Base-by-base conservation (phyloP, 192 early-diverging fungal genomes). In the Linnemannia schmuckeri region DNA sequence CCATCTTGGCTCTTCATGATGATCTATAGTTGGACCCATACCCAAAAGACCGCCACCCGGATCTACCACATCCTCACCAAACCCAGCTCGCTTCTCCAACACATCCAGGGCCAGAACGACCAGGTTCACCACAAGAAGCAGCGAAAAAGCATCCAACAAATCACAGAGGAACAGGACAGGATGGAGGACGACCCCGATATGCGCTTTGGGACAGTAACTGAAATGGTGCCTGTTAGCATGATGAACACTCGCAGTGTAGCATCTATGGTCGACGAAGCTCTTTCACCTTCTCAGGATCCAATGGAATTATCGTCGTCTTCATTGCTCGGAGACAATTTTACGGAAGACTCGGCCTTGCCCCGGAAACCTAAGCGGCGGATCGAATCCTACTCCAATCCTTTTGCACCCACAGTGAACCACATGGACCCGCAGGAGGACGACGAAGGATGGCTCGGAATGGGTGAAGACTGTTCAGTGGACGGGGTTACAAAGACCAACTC, bases 151-250 rank as follows among this genome's bases (percentile, higher is more conserved):
- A 81, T 87, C 38, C 85, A 87, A 17, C 85, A 87, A 72, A 54
- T 78, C 40, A 87, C 85, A 73, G 85, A 87, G 20, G 85, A 87
- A n/a, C 79, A 81, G 44, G 85, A 87, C 35, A 72, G 41, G 66
- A 38, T 78, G 72, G 85, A 87, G 13, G 85, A 81, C 41, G 80
- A 81, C 38, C 80, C 85, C 12, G 80, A 87, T 75, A 81, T 87
- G 84, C n/a, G 68, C n/a, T 57, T 49, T 24, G 68, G 72, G 5
- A 37, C 72, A 8, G 85, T 77, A 33, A 87, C 85, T 38, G 85
- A 87, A 37, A 78, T 87, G 85, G 30, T 87, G 52, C 79, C 80
- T 33, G 85, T 87, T 22, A 87, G 63, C 42, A 87, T 87, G 85
- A 70, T 87, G 54, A 87, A 87, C 70, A 78, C 68, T 7, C 70